phyloP scores from a whole-genome alignment of 305 asterid genomes.

The Fraxinus floribunda region DNA sequence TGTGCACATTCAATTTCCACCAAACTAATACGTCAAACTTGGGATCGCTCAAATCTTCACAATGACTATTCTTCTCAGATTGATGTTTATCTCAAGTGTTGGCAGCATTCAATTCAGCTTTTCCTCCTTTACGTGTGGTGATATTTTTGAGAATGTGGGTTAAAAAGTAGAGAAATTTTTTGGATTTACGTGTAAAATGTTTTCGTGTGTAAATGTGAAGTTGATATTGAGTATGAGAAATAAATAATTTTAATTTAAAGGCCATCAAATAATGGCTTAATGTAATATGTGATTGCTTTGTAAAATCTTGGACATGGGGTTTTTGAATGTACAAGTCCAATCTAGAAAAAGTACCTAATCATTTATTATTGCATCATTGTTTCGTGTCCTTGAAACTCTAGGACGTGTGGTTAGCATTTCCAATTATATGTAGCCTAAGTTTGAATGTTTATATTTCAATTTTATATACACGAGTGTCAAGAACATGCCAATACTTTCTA shows the following conservation, averaged over 20 bases:
- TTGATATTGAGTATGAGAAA: too few species aligned
- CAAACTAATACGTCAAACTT: too few species aligned
- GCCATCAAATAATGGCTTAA: too few species aligned
- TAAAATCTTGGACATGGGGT: neutral
- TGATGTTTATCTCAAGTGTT: neutral
- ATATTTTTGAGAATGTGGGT: too few species aligned
- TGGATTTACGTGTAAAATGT: too few species aligned
- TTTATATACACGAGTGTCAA: neutral
- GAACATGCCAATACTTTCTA: neutral
- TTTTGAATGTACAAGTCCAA: neutral
- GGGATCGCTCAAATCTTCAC: too few species aligned
- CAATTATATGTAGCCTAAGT: neutral
- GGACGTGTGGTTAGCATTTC: neutral
- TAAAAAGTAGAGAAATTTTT: too few species aligned
- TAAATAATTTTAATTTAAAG: too few species aligned
- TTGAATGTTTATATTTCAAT: neutral
- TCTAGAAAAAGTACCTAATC: constrained; percentile 22
- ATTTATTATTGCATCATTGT: constrained; percentile 50
- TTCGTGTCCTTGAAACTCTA: constrained; percentile 25
- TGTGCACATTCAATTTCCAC: too few species aligned
- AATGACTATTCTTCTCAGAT: too few species aligned
- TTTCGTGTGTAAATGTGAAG: too few species aligned
- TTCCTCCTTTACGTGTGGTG: neutral
- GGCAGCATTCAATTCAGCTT: neutral
- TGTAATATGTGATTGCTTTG: neutral